A percentile compares a stretch with the other conserved stretches of the same genome.
Evolutionary conservation across 2,329 filamentous ascomycete genomes (phyloP).

Genomic region (Ophiocordyceps camponoti-saundersi): DNA sequence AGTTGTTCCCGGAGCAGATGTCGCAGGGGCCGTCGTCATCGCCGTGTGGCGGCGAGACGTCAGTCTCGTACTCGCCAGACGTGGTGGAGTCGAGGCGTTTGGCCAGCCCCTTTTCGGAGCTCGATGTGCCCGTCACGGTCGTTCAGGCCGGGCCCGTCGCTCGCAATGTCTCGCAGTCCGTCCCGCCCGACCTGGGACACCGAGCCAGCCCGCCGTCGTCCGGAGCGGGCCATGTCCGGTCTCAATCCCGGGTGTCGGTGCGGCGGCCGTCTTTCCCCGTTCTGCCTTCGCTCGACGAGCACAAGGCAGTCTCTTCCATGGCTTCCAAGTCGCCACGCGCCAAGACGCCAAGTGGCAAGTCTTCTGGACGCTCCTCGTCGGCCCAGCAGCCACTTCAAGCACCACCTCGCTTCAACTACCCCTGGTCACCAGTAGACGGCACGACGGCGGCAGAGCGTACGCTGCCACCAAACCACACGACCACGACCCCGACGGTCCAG

Average conservation of each 20-base stretch:
- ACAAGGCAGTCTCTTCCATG: conserved; percentile 26
- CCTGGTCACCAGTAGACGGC: conserved; percentile 35
- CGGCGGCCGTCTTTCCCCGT: conserved; percentile 52
- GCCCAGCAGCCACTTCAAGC: conserved; percentile 27
- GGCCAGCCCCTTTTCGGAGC: conserved; percentile 77
- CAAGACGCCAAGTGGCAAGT: conserved; percentile 8
- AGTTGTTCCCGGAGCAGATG: background rate
- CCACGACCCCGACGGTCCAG: conserved; percentile 5
- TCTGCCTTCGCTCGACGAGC: conserved; percentile 54
- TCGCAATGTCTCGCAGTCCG: conserved; percentile 72
- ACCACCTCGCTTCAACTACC: conserved; percentile 36
- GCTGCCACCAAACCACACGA: conserved; percentile 18
- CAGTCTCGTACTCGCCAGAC: conserved; percentile 34
- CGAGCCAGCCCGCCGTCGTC: conserved; percentile 23
- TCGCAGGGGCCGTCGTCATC: too few relatives aligned
- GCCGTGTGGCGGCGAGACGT: conserved; percentile 30
- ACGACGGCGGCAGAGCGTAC: conserved; percentile 24
- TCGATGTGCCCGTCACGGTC: conserved; percentile 71
- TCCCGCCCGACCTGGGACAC: conserved; percentile 86
- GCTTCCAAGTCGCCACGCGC: conserved; percentile 9
- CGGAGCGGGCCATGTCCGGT: conserved; percentile 21
- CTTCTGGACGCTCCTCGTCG: conserved; percentile 14
- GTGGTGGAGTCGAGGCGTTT: conserved; percentile 53
- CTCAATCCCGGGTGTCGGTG: conserved; percentile 36
- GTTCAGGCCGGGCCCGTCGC: conserved; percentile 54